Base-by-base conservation (phyloP, 2,329 filamentous ascomycete species). In the Xylaria sp. region DNA sequence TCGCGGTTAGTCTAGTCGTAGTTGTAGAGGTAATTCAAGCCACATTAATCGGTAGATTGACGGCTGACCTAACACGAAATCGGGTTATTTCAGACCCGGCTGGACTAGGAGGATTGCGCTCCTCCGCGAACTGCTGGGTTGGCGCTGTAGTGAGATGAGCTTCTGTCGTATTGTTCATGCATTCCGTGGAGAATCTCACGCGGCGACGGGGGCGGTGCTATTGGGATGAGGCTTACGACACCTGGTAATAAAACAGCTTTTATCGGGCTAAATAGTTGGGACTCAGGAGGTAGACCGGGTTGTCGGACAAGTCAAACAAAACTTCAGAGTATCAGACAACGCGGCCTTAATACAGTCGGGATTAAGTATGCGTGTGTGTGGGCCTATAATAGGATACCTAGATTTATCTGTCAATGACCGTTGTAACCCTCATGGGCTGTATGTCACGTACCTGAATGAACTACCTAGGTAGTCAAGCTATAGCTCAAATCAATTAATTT, bases 201-300 rank as follows among this genome's bases (percentile, higher is more conserved):
- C 54, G 11, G 6, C 24, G 6, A 5, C 11, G 48, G 49, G 43
- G 42, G 39, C 48, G 48, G 50, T 46, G 46, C 19, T 50, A 34
- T 50, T 60, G 55, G 57, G 52, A 60, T 56, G 58, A 56, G 50
- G 56, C 58, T 61, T 58, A 61, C 39, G 50, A 20, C 38, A 54
- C 57, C 54, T 19, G 38, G 45, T 55, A 11, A 57, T 60, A 57
- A 57, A 34, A 34, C 29, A 13, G 9, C 29, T 34, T 13, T 34
- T 34, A 34, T 34, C 29, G 16, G 16, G 29, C 29, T 13, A 34
- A 3, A 7, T 34, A 34, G 24, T 26, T 11, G 24, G 24, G 24
- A n/a, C n/a, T n/a, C n/a, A n/a, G n/a, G n/a, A n/a, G 24, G 24
- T 11, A 11, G 24, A 26, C 24, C 24, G 6, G 24, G 24, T 26